phyloP scores from a whole-genome alignment of 2,329 filamentous ascomycete species.

The Diaporthe aspalathi region DNA sequence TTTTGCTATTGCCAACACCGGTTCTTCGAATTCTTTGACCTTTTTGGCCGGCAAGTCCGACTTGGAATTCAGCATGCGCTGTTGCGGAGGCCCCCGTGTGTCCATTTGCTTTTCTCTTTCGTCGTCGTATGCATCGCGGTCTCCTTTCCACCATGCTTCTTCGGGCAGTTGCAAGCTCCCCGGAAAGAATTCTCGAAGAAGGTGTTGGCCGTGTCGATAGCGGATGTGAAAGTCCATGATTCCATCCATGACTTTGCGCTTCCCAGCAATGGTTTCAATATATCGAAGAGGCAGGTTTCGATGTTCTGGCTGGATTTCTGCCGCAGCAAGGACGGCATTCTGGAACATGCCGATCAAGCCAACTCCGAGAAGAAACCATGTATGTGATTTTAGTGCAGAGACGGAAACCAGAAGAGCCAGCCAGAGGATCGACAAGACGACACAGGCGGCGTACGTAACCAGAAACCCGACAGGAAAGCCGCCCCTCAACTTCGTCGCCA shows the following conservation, averaged over 20 bases:
- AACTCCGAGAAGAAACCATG: conserved; percentile 56
- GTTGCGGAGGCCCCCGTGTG: background rate
- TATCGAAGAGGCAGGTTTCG: conserved; percentile 33
- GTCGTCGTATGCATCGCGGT: conserved; percentile 17
- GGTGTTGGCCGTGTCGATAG: background rate
- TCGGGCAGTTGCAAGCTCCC: conserved; percentile 4
- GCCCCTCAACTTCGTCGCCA: background rate
- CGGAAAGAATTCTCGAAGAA: conserved; percentile 35
- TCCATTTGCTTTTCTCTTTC: background rate
- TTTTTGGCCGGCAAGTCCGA: background rate
- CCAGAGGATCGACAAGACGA: conserved; percentile 51
- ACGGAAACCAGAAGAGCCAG: conserved; percentile 54
- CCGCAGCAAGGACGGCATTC: conserved; percentile 52
- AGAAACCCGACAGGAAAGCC: conserved; percentile 36
- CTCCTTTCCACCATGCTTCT: conserved; percentile 24
- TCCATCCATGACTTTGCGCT: conserved; percentile 35
- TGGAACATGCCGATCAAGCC: conserved; percentile 56
- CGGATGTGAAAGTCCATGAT: conserved; percentile 34
- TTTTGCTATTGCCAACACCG: background rate
- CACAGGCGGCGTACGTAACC: conserved; percentile 41
- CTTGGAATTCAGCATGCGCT: background rate
- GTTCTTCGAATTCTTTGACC: background rate
- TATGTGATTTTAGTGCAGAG: conserved; percentile 49
- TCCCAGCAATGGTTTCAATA: conserved; percentile 18
- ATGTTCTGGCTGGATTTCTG: conserved; percentile 43